Percentiles rank a stretch among this genome's conserved stretches.
Evolutionary conservation across 2,329 filamentous ascomycete genomes (phyloP).

Genomic region (Penicillium vulpinum): DNA sequence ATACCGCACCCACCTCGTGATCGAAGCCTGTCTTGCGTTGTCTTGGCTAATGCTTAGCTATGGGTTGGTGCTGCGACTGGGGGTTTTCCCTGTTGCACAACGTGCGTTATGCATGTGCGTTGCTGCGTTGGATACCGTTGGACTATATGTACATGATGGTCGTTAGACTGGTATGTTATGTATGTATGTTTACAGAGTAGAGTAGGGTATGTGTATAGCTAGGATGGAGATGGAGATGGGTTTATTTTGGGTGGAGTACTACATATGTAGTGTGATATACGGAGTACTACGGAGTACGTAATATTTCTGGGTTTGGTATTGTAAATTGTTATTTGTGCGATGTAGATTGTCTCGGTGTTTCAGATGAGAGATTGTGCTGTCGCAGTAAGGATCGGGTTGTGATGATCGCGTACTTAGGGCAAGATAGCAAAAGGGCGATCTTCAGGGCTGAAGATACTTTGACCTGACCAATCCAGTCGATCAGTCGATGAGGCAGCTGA

Average conservation of each 20-base stretch:
- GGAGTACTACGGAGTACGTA: neutral
- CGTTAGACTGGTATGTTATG: neutral
- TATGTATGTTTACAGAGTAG: too few species aligned
- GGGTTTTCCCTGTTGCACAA: neutral
- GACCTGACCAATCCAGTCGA: neutral
- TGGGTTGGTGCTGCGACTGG: neutral
- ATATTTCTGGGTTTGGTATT: neutral
- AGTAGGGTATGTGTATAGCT: too few species aligned
- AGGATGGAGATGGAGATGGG: too few species aligned
- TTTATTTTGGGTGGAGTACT: neutral
- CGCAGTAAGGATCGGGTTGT: neutral
- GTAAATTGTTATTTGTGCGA: neutral
- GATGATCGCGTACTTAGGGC: neutral
- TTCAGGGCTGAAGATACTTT: neutral
- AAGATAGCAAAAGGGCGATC: neutral
- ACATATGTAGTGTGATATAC: neutral
- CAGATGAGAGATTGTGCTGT: neutral
- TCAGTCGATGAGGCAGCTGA: neutral
- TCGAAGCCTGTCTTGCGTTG: neutral
- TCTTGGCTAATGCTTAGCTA: constrained; percentile 13
- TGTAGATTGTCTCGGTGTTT: neutral
- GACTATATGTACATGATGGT: too few species aligned
- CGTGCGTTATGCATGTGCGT: neutral
- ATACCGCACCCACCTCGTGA: neutral
- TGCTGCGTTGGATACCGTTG: neutral